Conservation (phyloP, 2,329 filamentous ascomycete genomes). For the Apiospora koreana region DNA sequence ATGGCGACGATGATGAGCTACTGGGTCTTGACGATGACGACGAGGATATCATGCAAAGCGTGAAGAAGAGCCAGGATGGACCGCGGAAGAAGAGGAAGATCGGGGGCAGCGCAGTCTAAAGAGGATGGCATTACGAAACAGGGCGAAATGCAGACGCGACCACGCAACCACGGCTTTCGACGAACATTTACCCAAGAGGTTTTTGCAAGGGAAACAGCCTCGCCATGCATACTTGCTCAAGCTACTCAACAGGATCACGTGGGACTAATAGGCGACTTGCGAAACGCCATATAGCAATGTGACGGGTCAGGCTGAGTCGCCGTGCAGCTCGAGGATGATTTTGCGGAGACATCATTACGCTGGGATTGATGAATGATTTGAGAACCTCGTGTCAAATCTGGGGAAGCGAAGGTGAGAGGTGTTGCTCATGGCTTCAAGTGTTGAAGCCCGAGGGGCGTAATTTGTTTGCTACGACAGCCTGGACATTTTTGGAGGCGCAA, state of each 20-base stretch:
- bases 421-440: background rate
- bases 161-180: background rate
- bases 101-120: background rate
- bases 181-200: background rate
- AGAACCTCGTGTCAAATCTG: background rate
- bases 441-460: background rate
- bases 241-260: background rate
- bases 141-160: background rate
- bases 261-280: background rate
- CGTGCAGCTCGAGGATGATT: background rate
- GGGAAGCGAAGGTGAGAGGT: background rate
- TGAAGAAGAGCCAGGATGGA: slow-evolving; percentile 10
- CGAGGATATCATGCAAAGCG: slow-evolving; percentile 15
- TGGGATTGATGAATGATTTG: background rate
- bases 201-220: background rate
- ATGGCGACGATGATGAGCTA: slow-evolving; percentile 30
- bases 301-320: background rate
- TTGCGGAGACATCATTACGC: background rate
- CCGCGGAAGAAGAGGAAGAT: slow-evolving; percentile 17
- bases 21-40: slow-evolving; percentile 27
- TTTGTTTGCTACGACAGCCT: background rate
- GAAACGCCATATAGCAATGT: background rate
- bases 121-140: background rate
- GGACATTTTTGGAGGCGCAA: background rate
- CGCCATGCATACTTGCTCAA: background rate